phyloP scores from a whole-genome alignment of 768 basidiomycete species.

The Suillus decipiens region DNA sequence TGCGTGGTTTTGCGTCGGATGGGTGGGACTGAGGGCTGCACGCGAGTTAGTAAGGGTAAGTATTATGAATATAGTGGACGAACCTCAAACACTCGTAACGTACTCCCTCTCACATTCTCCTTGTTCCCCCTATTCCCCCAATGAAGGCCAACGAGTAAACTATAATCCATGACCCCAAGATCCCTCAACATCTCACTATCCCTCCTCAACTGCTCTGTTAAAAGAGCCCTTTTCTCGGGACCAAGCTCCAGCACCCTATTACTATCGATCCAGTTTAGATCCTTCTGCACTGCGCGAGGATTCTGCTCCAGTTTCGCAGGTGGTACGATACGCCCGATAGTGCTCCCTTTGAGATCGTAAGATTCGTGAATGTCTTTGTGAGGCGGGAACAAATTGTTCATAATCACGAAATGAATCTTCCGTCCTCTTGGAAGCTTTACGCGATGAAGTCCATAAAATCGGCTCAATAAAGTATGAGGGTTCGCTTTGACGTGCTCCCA shows the following conservation, averaged over 20 bases:
- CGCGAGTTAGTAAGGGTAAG: background rate
- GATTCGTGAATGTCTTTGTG: constrained; percentile 98
- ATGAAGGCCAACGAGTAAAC: constrained; percentile 91
- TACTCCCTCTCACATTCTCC: constrained; percentile 89
- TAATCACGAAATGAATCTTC: constrained; percentile 99
- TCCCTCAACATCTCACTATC: constrained; percentile 84
- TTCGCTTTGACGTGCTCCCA: constrained; percentile 84
- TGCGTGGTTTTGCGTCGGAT: constrained; percentile 63
- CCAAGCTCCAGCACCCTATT: constrained; percentile 82
- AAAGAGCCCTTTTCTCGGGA: constrained; percentile 89
- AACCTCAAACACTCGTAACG: constrained; percentile 90
- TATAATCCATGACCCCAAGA: constrained; percentile 95
- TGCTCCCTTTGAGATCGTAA: constrained; percentile 94
- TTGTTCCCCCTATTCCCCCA: constrained; percentile 87
- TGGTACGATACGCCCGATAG: constrained; percentile 83
- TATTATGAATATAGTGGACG: constrained; percentile 28
- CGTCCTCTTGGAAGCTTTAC: constrained; percentile 92
- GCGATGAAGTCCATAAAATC: constrained; percentile 97
- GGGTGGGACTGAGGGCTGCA: constrained; percentile 69
- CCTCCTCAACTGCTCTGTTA: constrained; percentile 88
- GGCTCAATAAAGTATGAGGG: constrained; percentile 89
- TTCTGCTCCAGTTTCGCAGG: constrained; percentile 80
- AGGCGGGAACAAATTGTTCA: constrained; percentile 99
- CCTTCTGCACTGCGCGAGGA: constrained; percentile 89
- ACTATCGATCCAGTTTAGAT: constrained; percentile 93